Evolutionary conservation across 1,139 yeast genomes (phyloP).

Genomic region (Pichia sp.): DNA sequence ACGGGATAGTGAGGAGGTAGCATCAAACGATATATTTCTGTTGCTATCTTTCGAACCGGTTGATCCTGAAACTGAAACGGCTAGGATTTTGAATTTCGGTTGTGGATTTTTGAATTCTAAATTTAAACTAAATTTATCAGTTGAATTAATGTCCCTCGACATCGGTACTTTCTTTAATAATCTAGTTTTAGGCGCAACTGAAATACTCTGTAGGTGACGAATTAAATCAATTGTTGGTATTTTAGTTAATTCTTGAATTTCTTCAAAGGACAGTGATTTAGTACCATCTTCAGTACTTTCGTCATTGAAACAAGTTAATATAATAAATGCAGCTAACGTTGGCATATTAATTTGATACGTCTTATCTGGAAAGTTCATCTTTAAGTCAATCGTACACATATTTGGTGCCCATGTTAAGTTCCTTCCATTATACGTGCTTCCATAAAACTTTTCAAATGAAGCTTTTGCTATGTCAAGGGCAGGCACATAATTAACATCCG

Average conservation of each 20-base stretch:
- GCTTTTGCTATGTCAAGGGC: conserved; percentile 37
- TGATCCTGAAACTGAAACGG: conserved; percentile 43
- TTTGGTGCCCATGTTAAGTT: conserved; percentile 78
- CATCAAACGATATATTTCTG: conserved; percentile 32
- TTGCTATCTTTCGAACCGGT: background rate
- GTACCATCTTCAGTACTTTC: conserved; percentile 40
- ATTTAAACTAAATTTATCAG: conserved; percentile 67
- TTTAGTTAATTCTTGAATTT: conserved; percentile 59
- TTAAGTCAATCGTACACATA: conserved; percentile 74
- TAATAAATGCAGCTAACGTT: conserved; percentile 70
- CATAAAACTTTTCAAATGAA: conserved; percentile 46
- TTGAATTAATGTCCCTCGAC: conserved; percentile 60
- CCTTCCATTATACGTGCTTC: conserved; percentile 64
- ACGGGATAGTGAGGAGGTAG: conserved; percentile 32
- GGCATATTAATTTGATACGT: conserved; percentile 80
- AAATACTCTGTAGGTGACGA: conserved; percentile 76
- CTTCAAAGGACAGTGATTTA: conserved; percentile 43
- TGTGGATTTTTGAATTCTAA: conserved; percentile 65
- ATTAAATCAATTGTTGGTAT: conserved; percentile 69
- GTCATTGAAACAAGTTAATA: conserved; percentile 55
- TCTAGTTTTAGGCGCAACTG: conserved; percentile 78
- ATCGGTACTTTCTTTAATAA: conserved; percentile 67
- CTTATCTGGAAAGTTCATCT: conserved; percentile 57
- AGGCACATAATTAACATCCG: conserved; percentile 50
- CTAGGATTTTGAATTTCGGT: conserved; percentile 68